A percentile compares a stretch with the other conserved stretches of the same genome.
Conservation (phyloP, 176 grass and related monocot species). For the Ensete glaucum region DNA sequence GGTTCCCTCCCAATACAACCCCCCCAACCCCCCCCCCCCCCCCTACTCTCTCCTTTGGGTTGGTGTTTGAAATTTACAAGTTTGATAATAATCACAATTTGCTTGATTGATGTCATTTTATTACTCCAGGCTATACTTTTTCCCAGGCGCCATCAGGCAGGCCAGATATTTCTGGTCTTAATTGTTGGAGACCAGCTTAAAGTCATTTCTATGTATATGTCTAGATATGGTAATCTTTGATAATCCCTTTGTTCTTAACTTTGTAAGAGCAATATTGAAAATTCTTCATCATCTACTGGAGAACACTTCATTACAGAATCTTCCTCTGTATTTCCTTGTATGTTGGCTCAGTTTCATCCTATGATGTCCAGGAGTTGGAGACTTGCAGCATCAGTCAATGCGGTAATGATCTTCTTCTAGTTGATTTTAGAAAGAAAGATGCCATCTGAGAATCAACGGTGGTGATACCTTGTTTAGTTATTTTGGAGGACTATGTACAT, state of each 20-base stretch:
- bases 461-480: constrained; percentile 37
- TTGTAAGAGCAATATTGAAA: not conserved
- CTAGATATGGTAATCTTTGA: constrained; percentile 26
- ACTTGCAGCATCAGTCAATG: not conserved
- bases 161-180: constrained; percentile 59
- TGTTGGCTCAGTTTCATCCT: constrained; percentile 4
- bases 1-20: constrained; percentile 24
- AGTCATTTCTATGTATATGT: constrained; percentile 16
- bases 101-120: constrained; percentile 27
- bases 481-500: constrained; percentile 46
- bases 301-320: not conserved
- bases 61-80: constrained; percentile 1
- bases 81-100: not conserved
- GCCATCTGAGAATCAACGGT: constrained; percentile 15
- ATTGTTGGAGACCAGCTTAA: constrained; percentile 90
- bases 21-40: too few relatives aligned
- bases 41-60: not conserved
- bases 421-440: not conserved
- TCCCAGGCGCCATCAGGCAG: constrained; percentile 57
- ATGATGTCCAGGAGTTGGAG: not conserved
- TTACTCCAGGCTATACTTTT: constrained; percentile 41
- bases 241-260: constrained; percentile 12
- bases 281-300: not conserved
- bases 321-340: not conserved
- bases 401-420: not conserved